Base-by-base conservation (phyloP, 306 rosid species). In the Geum urbanum region DNA sequence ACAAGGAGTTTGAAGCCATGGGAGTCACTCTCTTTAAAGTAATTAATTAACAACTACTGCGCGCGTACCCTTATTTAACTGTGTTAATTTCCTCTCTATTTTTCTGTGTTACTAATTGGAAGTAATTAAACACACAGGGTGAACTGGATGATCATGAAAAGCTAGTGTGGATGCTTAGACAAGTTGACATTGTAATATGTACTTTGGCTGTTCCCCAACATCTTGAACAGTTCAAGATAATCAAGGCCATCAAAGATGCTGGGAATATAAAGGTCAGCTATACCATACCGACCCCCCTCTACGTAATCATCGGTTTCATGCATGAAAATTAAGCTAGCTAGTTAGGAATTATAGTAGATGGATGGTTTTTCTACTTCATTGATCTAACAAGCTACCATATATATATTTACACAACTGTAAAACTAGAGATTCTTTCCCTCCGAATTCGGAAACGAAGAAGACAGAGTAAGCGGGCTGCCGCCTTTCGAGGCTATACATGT, bases 371-470 rank as follows among this genome's bases (percentile, higher is more conserved):
- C 20, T 2, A 15, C n/a, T 2, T 50, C 16, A 50, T 50, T 50
- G 22, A 50, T 50, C 55, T 50, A 50, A 50, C 55, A 5, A 6
- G 5, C 55, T 16, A 6, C 1, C 55, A 51, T 51, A 16, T 6
- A n/a, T 16, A 46, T n/a, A n/a, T n/a, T n/a, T n/a, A n/a, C 8
- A n/a, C 47, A 19, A 63, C 19, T 63, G 16, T 32, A 39, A 32
- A 19, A 46, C 32, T 80, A 84, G 88, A 81, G 86, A 71, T 81
- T 84, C 77, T 40, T 81, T 45, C 88, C 85, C 0, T 69, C 85
- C 4, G 88, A 84, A 57, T 80, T 50, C 55, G 83, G 85, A 51
- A 81, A 69, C 19, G 85, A 81, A 66, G 79, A 32, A 3, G 81
- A 76, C 11, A 81, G 86, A 50, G 78, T 24, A 48, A 78, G 52